Conservation (phyloP, 495 filamentous ascomycete species). For the Arthonia radiata region DNA sequence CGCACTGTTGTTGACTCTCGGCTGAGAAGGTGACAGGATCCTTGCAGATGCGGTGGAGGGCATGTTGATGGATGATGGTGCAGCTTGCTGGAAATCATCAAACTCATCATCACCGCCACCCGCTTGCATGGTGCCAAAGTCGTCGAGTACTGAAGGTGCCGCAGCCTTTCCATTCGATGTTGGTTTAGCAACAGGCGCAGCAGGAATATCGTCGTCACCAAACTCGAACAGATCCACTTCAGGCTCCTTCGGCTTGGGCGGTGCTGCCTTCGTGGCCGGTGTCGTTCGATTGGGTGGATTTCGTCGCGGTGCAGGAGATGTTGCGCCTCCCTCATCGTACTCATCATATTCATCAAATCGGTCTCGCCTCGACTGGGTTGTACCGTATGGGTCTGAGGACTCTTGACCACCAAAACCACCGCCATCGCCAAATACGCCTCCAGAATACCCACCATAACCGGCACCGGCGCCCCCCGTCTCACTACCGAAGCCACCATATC, state of each 20-base stretch:
- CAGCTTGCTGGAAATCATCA: conserved; percentile 92
- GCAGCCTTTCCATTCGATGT: conserved; percentile 23
- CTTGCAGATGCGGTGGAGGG: conserved; percentile 14
- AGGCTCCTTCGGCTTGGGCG: conserved; percentile 53
- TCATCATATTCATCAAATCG: conserved; percentile 95
- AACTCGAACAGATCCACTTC: conserved; percentile 78
- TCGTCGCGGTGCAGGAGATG: conserved; percentile 22
- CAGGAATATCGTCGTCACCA: conserved; percentile 39
- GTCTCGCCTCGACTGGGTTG: conserved; percentile 31
- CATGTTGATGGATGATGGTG: conserved; percentile 17
- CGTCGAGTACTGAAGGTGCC: conserved; percentile 19
- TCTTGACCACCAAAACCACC: conserved; percentile 53
- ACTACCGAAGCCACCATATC: conserved; percentile 53
- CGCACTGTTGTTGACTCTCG: too few species aligned
- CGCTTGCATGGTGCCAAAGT: conserved; percentile 23
- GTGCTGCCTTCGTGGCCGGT: conserved; percentile 17
- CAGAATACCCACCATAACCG: conserved; percentile 61
- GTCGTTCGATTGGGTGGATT: conserved; percentile 18
- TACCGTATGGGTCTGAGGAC: conserved; percentile 25
- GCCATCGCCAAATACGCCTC: conserved; percentile 77
- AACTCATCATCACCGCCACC: conserved; percentile 75
- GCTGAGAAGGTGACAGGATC: too few species aligned
- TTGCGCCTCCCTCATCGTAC: conserved; percentile 51
- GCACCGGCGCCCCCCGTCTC: conserved; percentile 37
- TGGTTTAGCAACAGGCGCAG: conserved; percentile 22